Evolutionary conservation across 306 rosid species (phyloP), one percentile per base, ranked within the genome.

Genomic region (Rosa chinensis): DNA sequence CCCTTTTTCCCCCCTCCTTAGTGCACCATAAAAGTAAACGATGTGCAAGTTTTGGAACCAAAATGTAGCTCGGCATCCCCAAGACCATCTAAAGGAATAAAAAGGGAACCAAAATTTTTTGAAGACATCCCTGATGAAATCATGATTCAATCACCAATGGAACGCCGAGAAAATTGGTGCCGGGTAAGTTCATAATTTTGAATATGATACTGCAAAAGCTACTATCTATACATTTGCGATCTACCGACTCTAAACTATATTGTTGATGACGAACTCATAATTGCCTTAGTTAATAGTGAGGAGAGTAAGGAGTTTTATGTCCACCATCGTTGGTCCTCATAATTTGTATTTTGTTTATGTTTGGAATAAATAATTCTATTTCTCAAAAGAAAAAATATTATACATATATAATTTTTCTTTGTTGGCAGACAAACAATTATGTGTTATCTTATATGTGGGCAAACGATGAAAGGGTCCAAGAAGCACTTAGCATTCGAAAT

Each of bases 11-110:
- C 8, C 3, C 56, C 66, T 11, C 37, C 37, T 59, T 23, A 85
- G 90, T 77, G 86, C 61, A n/a, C 83, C 53, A 74, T 75, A 35
- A 82, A 80, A 68, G 55, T 87, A 66, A 53, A 82, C 18, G 0
- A 0, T 13, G 37, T 62, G 66, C 69, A 87, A 37, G 82, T 85
- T 70, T 66, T 84, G 84, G 88, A 87, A 55, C 88, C 86, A 56
- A 20, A 59, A 0, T 87, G 90, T 55, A 4, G 55, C 66, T 62
- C 62, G 68, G 3, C 81, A 76, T 48, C 84, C 5, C 32, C 10
- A 79, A 83, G 76, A 77, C 20, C 79, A 58, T 4, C 37, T 4
- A 4, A 75, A 63, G 3, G 48, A 59, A 80, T 48, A 5, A 25
- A 37, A 53, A 9, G 28, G 45, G 73, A 25, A 14, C 8, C 8